Percentiles rank a stretch among this genome's conserved stretches.
These are phyloP conservation scores for Ceratobasidium sp. DNA, from an alignment of 1,284 basidiomycete species.

Conservation along the genomic window DNA sequence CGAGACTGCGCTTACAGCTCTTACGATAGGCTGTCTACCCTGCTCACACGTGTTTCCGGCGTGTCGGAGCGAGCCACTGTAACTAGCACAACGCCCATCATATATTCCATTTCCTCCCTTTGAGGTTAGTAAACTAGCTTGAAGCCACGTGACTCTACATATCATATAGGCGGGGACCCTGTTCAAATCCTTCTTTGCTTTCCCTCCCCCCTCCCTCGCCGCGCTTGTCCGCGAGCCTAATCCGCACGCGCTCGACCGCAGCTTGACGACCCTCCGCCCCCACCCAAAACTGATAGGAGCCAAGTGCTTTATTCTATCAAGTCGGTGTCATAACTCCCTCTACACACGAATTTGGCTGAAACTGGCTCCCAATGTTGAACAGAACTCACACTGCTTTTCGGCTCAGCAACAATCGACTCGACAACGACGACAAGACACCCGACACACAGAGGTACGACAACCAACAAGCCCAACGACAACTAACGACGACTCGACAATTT, in stretches of 20 bases:
- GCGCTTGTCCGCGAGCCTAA: slow-evolving; percentile 12
- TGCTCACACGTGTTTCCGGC: neutral
- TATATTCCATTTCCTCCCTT: slow-evolving; percentile 12
- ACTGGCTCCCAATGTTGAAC: slow-evolving; percentile 23
- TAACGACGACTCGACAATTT: slow-evolving; percentile 31
- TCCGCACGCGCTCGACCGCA: slow-evolving; percentile 25
- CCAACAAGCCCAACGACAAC: slow-evolving; percentile 32
- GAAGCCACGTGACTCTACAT: slow-evolving; percentile 24
- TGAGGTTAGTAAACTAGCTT: slow-evolving; percentile 5
- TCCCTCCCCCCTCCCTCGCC: neutral
- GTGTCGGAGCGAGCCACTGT: neutral
- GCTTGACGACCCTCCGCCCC: slow-evolving; percentile 10
- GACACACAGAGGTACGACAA: slow-evolving; percentile 40
- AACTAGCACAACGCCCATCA: slow-evolving; percentile 9
- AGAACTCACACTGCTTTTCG: slow-evolving; percentile 35
- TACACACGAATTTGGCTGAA: slow-evolving; percentile 23
- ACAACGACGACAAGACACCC: slow-evolving; percentile 31
- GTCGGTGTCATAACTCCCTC: slow-evolving; percentile 13
- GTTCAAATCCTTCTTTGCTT: slow-evolving; percentile 6
- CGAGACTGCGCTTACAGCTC: neutral
- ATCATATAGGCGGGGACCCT: slow-evolving; percentile 20
- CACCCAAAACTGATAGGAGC: slow-evolving; percentile 18
- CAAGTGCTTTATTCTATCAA: slow-evolving; percentile 12
- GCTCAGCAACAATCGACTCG: slow-evolving; percentile 37
- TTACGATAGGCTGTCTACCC: too few relatives aligned